Evolutionary conservation across 129 eudicot species (phyloP), one percentile per base, ranked within the genome.

Genomic region (Cynara cardunculus): DNA sequence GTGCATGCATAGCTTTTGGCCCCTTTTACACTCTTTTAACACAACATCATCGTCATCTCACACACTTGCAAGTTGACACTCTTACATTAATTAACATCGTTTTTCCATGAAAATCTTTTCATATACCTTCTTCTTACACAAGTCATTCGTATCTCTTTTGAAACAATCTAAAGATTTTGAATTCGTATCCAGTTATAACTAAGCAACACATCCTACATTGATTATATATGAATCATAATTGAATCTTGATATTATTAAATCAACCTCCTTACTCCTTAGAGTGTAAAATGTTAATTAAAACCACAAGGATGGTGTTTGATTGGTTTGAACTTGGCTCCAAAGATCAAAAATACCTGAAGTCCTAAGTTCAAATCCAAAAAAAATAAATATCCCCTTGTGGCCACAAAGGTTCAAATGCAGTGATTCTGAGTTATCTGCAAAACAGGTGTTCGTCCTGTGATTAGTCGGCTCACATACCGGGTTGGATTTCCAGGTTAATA

Each of bases 1-100:
- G 82, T 83, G 86, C 86, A 71, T 82, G 78, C 82, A 80, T 79
- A 68, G n/a, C 53, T 41, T 41, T 37, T 81, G 82, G 25, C 74
- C 79, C 79, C 39, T 41, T 35, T 83, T 77, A 64, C 82, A 77
- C 86, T 83, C 86, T 71, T 28, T 77, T 21, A 83, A 83, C 73
- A 83, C 82, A 71, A 83, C 72, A 71, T 44, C 56, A 7, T 62
- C 49, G 21, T 12, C 32, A 53, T 76, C 14, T 24, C 72, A 35
- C 34, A 76, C 22, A 26, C 25, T 18, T 74, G 32, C 37, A 56
- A 56, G 24, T 1, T 56, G 41, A 53, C 65, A 27, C 56, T 39
- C 22, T 49, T 70, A 81, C 62, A 61, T 30, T 81, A 73, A 44
- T 30, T 80, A 72, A 39, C 69, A 53, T 64, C 59, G 2, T 62